Conservation (phyloP, 1,139 yeast genomes). For the Suhomyces yuchorum region DNA sequence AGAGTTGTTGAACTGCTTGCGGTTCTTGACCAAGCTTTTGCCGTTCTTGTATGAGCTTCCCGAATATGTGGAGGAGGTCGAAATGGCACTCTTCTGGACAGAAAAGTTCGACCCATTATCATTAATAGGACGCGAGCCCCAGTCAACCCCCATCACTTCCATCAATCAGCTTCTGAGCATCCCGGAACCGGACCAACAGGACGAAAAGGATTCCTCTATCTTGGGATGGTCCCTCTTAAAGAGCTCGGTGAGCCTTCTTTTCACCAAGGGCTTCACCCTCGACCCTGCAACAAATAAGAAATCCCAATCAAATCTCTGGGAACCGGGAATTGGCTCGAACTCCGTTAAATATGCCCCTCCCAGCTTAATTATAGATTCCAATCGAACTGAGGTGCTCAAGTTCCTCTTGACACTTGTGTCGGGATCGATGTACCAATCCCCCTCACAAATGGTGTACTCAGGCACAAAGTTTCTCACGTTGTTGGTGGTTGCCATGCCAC, state of each 20-base stretch:
- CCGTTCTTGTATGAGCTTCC: conserved; percentile 68
- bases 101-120: conserved; percentile 29
- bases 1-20: conserved; percentile 55
- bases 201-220: conserved; percentile 23
- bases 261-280: conserved; percentile 63
- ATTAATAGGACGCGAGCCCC: conserved; percentile 14
- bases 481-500: conserved; percentile 55
- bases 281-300: conserved; percentile 17
- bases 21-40: conserved; percentile 64
- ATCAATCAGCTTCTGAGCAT: conserved; percentile 5
- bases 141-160: conserved; percentile 1
- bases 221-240: conserved; percentile 21
- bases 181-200: conserved; percentile 1
- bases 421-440: conserved; percentile 55
- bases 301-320: conserved; percentile 53
- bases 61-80: conserved; percentile 37
- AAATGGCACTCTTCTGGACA: conserved; percentile 41
- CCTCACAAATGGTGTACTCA: conserved; percentile 43
- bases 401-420: conserved; percentile 67
- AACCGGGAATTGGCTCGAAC: conserved; percentile 68
- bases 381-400: conserved; percentile 68
- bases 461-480: conserved; percentile 65
- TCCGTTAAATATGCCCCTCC: conserved; percentile 45
- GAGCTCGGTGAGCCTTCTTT: conserved; percentile 39
- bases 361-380: conserved; percentile 56